Evolutionary conservation across 2,329 filamentous ascomycete species (phyloP), one percentile per base, ranked within the genome.

Genomic region (Aspergillus brasiliensis): DNA sequence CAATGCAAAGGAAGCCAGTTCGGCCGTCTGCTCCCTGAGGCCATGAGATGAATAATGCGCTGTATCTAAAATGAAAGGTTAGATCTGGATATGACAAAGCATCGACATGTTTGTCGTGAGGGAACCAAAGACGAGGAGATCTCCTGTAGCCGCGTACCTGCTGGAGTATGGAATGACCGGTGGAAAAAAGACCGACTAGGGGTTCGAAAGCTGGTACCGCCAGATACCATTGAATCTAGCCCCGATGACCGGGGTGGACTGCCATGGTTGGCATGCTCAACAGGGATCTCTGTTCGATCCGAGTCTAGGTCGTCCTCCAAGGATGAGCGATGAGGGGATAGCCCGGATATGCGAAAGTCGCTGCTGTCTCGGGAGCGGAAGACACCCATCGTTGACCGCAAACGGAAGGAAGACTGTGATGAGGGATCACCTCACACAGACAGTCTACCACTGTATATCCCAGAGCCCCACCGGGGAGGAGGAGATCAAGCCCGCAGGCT

Each of bases 11-110:
- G 86, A 91, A 46, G 92, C 92, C 58, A 97, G 82, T 76, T 96
- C 91, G 54, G 92, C 91, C 2, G 92, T 96, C 72, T 95, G 89
- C 76, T 95, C 89, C 64, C 92, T 89, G 42, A 97, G 89, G 65
- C 88, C 90, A 60, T 88, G 86, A 34, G 83, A 84, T 40, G 91
- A 90, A 75, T 91, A 91, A 67, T 91, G 86, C 17, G 86, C 84
- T 67, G 86, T 89, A 71, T 94, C 90, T 76, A 85, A 72, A 17
- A n/a, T 34, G 19, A 8, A 40, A 57, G 60, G 64, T 74, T 65
- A 72, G 65, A 59, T 62, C 61, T 28, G 40, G 25, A 13, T 7
- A 58, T 23, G 31, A 34, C 27, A 17, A 42, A 17, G n/a, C n/a
- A n/a, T n/a, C n/a, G n/a, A n/a, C n/a, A n/a, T n/a, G n/a, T n/a